Conservation (phyloP, 371 early-diverging fungal genomes). For the Saksenaea oblongispora region DNA sequence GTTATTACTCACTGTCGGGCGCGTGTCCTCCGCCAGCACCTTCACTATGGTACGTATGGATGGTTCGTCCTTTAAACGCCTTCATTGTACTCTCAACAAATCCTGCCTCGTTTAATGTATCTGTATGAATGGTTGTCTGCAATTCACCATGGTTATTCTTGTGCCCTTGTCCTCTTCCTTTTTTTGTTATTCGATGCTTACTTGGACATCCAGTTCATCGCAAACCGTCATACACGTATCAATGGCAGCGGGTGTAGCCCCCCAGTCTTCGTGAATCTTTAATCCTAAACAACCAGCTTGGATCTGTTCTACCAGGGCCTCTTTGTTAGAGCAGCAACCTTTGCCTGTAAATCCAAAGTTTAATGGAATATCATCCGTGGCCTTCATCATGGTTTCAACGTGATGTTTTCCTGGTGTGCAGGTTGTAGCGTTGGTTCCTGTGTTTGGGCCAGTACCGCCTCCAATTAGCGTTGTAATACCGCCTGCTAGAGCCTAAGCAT, state of each 20-base stretch:
- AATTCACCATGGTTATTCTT: constrained; percentile 62
- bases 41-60: constrained; percentile 94
- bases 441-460: constrained; percentile 92
- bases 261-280: constrained; percentile 93
- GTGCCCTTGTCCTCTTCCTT: constrained; percentile 59
- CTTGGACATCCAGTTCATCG: constrained; percentile 88
- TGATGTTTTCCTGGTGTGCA: constrained; percentile 82
- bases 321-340: constrained; percentile 71
- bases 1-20: constrained; percentile 81
- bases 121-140: constrained; percentile 89
- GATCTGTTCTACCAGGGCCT: constrained; percentile 81
- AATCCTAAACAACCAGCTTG: constrained; percentile 86
- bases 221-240: constrained; percentile 84
- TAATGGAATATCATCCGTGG: constrained; percentile 79
- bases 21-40: constrained; percentile 96
- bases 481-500: constrained; percentile 66
- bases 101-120: constrained; percentile 93
- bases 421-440: constrained; percentile 92
- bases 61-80: constrained; percentile 87
- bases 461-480: constrained; percentile 90
- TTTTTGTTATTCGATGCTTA: too few species aligned
- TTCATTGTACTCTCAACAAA: constrained; percentile 88
- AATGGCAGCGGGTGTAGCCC: constrained; percentile 90
- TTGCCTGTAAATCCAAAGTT: constrained; percentile 92
- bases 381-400: constrained; percentile 81